phyloP scores from a whole-genome alignment of 2,329 filamentous ascomycete genomes.

The Cladosporium sp. region DNA sequence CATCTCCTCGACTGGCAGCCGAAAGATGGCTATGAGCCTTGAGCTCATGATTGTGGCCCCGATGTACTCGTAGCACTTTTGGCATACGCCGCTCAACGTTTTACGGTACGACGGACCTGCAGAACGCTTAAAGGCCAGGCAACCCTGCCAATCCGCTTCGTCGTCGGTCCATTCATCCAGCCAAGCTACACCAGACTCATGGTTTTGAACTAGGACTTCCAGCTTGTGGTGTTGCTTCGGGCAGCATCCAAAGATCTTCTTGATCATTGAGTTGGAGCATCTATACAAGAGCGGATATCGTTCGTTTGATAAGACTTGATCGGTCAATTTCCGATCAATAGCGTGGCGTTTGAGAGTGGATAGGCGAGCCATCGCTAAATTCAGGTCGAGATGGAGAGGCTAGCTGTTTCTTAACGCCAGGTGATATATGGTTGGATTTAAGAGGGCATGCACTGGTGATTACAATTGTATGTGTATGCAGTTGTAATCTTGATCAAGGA shows the following conservation, averaged over 20 bases:
- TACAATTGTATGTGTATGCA: too few relatives aligned
- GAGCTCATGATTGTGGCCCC: not conserved
- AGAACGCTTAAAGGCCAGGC: not conserved
- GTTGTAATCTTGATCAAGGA: too few relatives aligned
- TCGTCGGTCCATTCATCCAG: not conserved
- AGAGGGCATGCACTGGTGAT: too few relatives aligned
- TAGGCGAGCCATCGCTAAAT: too few relatives aligned
- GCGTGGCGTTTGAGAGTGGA: too few relatives aligned
- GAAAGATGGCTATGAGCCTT: not conserved
- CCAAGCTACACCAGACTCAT: not conserved
- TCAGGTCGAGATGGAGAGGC: too few relatives aligned
- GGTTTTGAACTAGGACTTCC: not conserved
- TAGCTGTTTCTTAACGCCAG: too few relatives aligned
- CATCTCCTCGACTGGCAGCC: not conserved
- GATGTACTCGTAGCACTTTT: not conserved
- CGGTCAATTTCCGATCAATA: too few relatives aligned
- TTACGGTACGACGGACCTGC: not conserved
- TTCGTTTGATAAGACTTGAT: not conserved
- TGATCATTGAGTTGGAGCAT: not conserved
- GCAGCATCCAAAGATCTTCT: not conserved
- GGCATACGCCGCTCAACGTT: not conserved
- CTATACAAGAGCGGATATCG: not conserved
- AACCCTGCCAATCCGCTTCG: not conserved
- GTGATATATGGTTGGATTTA: too few relatives aligned
- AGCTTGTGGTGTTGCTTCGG: not conserved